Percentiles rank a stretch among this genome's conserved stretches.
phyloP scores from a whole-genome alignment of 208 protist species.

The Plasmodiophora brassicae region DNA sequence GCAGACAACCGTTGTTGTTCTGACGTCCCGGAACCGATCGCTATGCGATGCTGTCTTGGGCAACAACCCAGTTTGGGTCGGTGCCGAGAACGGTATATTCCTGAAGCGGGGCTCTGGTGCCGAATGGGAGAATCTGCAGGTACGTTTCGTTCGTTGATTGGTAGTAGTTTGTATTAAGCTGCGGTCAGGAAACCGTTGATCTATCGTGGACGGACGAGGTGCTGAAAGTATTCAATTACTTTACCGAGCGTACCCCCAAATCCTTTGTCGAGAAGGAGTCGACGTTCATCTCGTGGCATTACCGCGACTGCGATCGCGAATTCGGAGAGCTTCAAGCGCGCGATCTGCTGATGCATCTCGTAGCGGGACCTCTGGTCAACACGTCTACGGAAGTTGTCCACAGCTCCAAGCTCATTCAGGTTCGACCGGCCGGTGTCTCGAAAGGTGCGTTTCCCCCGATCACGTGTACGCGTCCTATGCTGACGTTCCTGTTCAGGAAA shows the following conservation, averaged over 20 bases:
- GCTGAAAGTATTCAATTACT: constrained; percentile 10
- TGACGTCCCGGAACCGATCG: background rate
- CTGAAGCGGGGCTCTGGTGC: background rate
- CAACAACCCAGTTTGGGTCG: background rate
- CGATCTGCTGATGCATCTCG: constrained; percentile 23
- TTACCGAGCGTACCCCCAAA: background rate
- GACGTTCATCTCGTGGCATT: constrained; percentile 20
- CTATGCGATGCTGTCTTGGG: background rate
- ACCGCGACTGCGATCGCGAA: background rate
- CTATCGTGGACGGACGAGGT: constrained; percentile 1
- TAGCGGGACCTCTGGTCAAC: background rate
- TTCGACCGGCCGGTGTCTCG: background rate
- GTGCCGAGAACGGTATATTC: constrained; percentile 2
- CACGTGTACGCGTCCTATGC: background rate
- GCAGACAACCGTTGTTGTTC: background rate
- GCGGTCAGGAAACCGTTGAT: background rate
- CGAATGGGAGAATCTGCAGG: background rate
- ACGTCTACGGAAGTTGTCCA: constrained; percentile 6
- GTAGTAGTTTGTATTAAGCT: background rate
- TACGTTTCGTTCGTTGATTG: background rate
- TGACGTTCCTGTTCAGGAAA: background rate
- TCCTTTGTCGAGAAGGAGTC: constrained; percentile 5
- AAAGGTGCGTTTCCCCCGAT: background rate
- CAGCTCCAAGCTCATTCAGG: background rate
- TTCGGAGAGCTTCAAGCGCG: background rate